These are phyloP conservation scores for Carex pumila DNA, from an alignment of 176 grass and related monocot species.

Conservation along the genomic window DNA sequence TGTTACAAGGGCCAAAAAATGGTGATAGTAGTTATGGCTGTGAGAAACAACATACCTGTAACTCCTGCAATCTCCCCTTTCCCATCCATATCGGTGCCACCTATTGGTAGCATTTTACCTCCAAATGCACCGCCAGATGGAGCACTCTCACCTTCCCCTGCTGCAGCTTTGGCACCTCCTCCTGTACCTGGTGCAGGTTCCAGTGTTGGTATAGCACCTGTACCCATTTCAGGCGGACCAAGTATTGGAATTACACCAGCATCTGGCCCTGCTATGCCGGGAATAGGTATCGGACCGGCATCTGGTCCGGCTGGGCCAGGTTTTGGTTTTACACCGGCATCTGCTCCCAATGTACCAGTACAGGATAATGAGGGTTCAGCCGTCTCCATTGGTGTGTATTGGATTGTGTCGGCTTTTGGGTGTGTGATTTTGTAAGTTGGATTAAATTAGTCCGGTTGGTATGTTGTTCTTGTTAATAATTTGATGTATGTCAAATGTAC, in stretches of 20 bases:
- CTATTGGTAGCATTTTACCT: not conserved
- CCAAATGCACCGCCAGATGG: not conserved
- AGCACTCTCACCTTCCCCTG: not conserved
- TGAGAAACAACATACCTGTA: not conserved
- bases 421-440: not conserved
- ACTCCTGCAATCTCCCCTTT: not conserved
- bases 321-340: not conserved
- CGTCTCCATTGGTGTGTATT: not conserved
- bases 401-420: not conserved
- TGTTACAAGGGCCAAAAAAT: slow-evolving; percentile 74
- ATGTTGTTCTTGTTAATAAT: slow-evolving; percentile 5
- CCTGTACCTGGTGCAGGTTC: not conserved
- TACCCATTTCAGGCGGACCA: not conserved
- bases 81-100: slow-evolving; percentile 1
- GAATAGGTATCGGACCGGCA: not conserved
- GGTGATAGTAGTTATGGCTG: slow-evolving; percentile 54
- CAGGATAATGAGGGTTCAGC: not conserved
- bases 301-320: not conserved
- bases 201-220: not conserved
- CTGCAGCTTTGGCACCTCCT: not conserved
- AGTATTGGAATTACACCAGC: not conserved
- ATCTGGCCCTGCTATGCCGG: not conserved
- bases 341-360: not conserved
- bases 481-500: not conserved
- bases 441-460: not conserved